Evolutionary conservation across 2,329 filamentous ascomycete genomes (phyloP).

Genomic region (Teratosphaeria viscida): DNA sequence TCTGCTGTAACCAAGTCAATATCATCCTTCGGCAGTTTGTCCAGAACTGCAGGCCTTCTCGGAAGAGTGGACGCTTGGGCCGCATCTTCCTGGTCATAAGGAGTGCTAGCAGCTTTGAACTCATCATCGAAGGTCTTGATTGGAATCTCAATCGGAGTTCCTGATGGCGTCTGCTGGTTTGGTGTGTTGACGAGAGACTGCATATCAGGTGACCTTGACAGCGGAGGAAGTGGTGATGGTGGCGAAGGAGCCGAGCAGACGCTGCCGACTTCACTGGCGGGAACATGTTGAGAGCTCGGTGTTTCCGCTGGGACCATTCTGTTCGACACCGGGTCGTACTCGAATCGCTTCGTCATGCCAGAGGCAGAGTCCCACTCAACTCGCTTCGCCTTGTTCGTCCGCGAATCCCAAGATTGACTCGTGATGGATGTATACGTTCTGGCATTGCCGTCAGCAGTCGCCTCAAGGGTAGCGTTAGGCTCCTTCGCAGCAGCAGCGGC

Average conservation of each 20-base stretch:
- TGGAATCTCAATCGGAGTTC: slow-evolving; percentile 12
- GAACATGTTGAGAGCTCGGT: slow-evolving; percentile 1
- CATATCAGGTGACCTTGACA: slow-evolving; percentile 4
- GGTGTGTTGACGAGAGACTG: slow-evolving; percentile 6
- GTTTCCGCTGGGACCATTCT: slow-evolving; percentile 24
- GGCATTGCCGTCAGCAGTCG: background rate
- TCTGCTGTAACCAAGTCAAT: slow-evolving; percentile 32
- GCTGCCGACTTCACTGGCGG: background rate
- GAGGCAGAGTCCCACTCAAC: slow-evolving; percentile 24
- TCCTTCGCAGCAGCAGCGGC: background rate
- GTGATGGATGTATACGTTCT: slow-evolving; percentile 12
- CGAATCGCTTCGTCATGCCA: slow-evolving; percentile 17
- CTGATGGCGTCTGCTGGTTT: background rate
- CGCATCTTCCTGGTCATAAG: background rate
- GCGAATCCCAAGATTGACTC: slow-evolving; percentile 23
- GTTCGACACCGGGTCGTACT: slow-evolving; percentile 29
- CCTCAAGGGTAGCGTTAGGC: background rate
- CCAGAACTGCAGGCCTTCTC: slow-evolving; percentile 17
- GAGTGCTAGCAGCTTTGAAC: background rate
- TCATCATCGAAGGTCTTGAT: slow-evolving; percentile 5
- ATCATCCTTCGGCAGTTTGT: slow-evolving; percentile 27
- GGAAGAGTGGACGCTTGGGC: background rate
- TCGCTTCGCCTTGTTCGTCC: slow-evolving; percentile 18
- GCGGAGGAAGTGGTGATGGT: background rate
- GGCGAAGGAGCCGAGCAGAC: background rate